Evolutionary conservation across 1,139 yeast species (phyloP), one percentile per base, ranked within the genome.

Genomic region (Protomyces macrosporus): DNA sequence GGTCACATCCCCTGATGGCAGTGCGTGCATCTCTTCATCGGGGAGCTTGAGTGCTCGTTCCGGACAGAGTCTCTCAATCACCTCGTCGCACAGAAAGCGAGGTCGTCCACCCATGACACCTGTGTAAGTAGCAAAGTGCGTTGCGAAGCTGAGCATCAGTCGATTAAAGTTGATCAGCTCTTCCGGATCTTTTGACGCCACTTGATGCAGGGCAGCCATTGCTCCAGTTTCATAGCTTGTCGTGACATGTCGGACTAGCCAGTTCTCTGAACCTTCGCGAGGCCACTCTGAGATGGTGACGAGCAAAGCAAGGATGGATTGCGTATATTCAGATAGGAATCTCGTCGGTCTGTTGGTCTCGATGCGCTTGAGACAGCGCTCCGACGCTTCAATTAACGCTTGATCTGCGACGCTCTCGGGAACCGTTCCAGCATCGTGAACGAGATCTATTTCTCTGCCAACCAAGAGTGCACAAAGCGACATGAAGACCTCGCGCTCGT

Each of bases 301-400:
- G 30, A 16, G 9, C 3, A 42, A 30, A 4, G 23, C 48, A 4
- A 58, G 56, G n/a, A 58, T 16, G 2, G 40, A 34, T 37, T 58
- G 39, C 23, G 62, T 58, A 40, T 40, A 58, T 14, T 58, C 62
- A 4, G 62, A 50, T 16, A 52, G 36, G 23, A 58, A 58, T 9
- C 54, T n/a, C 9, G 56, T 30, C 9, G 62, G 56, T n/a, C 53
- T 51, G 42, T 58, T 58, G n/a, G 62, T 58, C 30, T 35, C 14
- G 6, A 52, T 42, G 12, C 23, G 42, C 23, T 4, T n/a, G 9
- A 58, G 14, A 4, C 35, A 39, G n/a, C 10, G 23, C 36, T 58
- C 62, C 23, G 39, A 52, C 1, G 62, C 55, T 34, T 10, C 30
- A 6, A 51, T 34, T 12, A 58, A 34, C 10, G 12, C 10, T 30